Percentiles rank a stretch among this genome's conserved stretches.
Conservation (phyloP, 768 basidiomycete genomes). For the Collybiopsis confluens region DNA sequence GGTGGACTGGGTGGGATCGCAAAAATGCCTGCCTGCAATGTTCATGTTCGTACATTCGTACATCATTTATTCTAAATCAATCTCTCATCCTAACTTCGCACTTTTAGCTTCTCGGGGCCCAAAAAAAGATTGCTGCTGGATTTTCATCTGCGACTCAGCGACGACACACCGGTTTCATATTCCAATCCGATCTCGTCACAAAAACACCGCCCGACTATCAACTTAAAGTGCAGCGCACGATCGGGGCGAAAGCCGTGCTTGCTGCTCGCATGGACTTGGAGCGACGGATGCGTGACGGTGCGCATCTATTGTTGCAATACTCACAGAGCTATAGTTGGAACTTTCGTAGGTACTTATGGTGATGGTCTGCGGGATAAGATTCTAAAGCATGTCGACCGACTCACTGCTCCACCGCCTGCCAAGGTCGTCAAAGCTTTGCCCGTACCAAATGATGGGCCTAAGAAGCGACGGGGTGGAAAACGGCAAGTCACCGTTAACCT, state of each 20-base stretch:
- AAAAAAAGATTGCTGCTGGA: slow-evolving; percentile 88
- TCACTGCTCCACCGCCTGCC: slow-evolving; percentile 90
- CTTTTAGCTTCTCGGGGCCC: slow-evolving; percentile 83
- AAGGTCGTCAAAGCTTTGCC: slow-evolving; percentile 93
- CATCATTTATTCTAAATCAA: background rate
- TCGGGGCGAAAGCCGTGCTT: slow-evolving; percentile 87
- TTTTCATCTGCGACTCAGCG: slow-evolving; percentile 85
- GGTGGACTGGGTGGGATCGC: slow-evolving; percentile 88
- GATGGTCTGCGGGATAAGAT: slow-evolving; percentile 77
- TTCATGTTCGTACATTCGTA: slow-evolving; percentile 81
- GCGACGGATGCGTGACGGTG: slow-evolving; percentile 76
- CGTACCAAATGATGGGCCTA: slow-evolving; percentile 91
- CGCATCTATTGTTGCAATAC: slow-evolving; percentile 14
- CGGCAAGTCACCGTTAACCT: slow-evolving; percentile 44
- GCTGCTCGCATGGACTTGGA: slow-evolving; percentile 95
- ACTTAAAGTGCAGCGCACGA: slow-evolving; percentile 86
- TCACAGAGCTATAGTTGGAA: background rate
- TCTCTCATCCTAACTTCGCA: background rate
- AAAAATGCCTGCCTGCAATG: slow-evolving; percentile 94
- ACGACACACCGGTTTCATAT: slow-evolving; percentile 95
- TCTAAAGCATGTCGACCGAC: slow-evolving; percentile 87
- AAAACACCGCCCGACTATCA: slow-evolving; percentile 86
- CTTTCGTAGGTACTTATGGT: slow-evolving; percentile 67
- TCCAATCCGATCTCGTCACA: slow-evolving; percentile 86
- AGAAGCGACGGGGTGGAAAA: slow-evolving; percentile 94